Conservation (phyloP, 2,329 filamentous ascomycete genomes). For the Ophiocordyceps camponoti-floridani region DNA sequence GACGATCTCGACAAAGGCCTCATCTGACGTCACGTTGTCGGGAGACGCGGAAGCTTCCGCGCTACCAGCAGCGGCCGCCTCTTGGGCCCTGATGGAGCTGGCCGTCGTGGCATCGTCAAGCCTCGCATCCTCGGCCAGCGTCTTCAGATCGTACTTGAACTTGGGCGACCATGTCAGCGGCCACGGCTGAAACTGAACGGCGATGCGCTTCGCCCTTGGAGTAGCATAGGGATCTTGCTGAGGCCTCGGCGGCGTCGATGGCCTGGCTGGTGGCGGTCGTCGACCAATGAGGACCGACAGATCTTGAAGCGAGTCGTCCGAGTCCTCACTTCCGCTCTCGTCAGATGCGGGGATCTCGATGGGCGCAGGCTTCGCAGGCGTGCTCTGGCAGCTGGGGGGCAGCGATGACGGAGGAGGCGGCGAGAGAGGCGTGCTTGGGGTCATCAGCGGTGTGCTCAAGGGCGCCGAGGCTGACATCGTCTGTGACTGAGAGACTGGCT, state of each 20-base stretch:
- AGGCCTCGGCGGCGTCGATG: background rate
- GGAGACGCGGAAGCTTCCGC: background rate
- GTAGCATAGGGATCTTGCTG: constrained; percentile 15
- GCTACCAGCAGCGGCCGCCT: constrained; percentile 10
- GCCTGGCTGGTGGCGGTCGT: constrained; percentile 4
- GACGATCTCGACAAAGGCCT: constrained; percentile 13
- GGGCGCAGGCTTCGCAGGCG: constrained; percentile 1
- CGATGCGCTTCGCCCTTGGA: constrained; percentile 28
- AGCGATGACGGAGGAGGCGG: constrained; percentile 8
- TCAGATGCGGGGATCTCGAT: constrained; percentile 50
- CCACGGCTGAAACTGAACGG: constrained; percentile 21
- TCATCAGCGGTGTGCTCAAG: background rate
- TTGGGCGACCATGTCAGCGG: constrained; percentile 32
- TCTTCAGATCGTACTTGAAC: constrained; percentile 46
- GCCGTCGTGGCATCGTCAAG: constrained; percentile 41
- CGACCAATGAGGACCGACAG: constrained; percentile 18
- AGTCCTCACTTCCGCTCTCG: constrained; percentile 35
- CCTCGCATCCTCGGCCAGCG: constrained; percentile 39
- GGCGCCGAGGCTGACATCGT: background rate
- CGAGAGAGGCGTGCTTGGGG: constrained; percentile 8
- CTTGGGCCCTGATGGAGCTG: constrained; percentile 26
- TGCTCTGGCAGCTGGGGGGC: constrained; percentile 5
- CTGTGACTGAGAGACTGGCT: constrained; percentile 8
- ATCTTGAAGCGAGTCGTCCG: constrained; percentile 40
- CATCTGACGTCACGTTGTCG: constrained; percentile 6